Evolutionary conservation across 2,329 filamentous ascomycete genomes (phyloP), one percentile per base, ranked within the genome.

Genomic region (Talaromyces islandicus): DNA sequence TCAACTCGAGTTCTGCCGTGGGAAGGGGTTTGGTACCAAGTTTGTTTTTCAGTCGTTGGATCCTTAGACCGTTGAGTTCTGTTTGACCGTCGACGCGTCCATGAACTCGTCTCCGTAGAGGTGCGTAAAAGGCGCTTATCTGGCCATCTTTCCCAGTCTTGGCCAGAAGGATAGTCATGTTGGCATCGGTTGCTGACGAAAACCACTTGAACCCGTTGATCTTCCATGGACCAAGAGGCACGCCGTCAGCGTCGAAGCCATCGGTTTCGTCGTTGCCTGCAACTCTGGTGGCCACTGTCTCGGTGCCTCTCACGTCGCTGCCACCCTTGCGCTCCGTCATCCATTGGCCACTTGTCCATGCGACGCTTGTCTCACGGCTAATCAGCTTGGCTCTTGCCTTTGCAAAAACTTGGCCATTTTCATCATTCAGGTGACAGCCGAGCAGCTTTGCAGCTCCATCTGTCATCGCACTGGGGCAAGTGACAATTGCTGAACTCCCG

Each of bases 331-430:
- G 79, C 66, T 90, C 88, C 0, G 88, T 91, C 88, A 91, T 90
- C 88, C 88, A 91, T 69, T 91, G 88, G 0, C 88, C 88, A 46
- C 83, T 88, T 0, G 87, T 91, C 88, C 88, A 91, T 0, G 84
- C 83, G 19, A 72, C 64, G 0, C 66, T 58, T 0, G 78, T 74
- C 57, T 87, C 78, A 4, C 82, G 76, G 4, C 81, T 83, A 1
- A 76, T 83, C 3, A 89, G 73, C 38, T 63, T 66, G 41, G 57
- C 61, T 48, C 64, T 57, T 9, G 66, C 64, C 48, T 65, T 60
- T 5, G 60, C 51, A 55, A 67, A 67, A 48, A 68, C 57, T 9
- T 55, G 50, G 21, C 64, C 65, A 48, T 69, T 58, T 2, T 61
- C 57, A n/a, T 61, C 63, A 38, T 62, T 57, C 14, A 67, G 27